Percentiles rank a stretch among this genome's conserved stretches.
Conservation (phyloP, 2,329 filamentous ascomycete species). For the Fusarium caatingaense region DNA sequence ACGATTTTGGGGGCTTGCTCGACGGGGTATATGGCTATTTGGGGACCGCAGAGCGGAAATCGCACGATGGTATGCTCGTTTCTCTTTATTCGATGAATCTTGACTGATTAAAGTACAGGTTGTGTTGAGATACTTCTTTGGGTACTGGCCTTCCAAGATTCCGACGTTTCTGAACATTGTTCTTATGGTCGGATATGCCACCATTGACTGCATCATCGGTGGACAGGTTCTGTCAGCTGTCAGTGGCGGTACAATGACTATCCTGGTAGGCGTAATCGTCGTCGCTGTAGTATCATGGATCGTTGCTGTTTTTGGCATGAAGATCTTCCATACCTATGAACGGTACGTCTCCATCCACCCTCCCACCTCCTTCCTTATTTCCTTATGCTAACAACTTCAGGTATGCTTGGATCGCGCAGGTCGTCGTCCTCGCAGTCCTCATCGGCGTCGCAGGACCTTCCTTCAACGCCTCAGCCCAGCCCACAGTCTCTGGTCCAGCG, state of each 20-base stretch:
- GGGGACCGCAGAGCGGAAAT: slow-evolving; percentile 78
- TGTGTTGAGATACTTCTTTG: slow-evolving; percentile 81
- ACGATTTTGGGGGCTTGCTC: slow-evolving; percentile 78
- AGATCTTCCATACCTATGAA: slow-evolving; percentile 77
- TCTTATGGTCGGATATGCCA: slow-evolving; percentile 79
- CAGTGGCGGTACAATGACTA: slow-evolving; percentile 72
- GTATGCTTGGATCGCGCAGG: slow-evolving; percentile 70
- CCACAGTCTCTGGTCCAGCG: slow-evolving; percentile 69
- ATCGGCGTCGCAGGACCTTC: slow-evolving; percentile 72
- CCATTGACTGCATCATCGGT: slow-evolving; percentile 83
- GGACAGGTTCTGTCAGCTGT: slow-evolving; percentile 82
- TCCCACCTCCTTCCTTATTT: neutral
- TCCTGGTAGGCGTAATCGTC: slow-evolving; percentile 79
- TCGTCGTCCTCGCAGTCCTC: slow-evolving; percentile 77
- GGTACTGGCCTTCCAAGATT: slow-evolving; percentile 63
- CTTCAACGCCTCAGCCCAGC: slow-evolving; percentile 73
- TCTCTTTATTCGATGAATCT: neutral
- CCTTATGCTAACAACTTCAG: slow-evolving; percentile 18
- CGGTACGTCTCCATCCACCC: slow-evolving; percentile 43
- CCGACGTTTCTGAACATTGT: slow-evolving; percentile 57
- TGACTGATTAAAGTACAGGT: slow-evolving; percentile 51
- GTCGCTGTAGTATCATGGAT: slow-evolving; percentile 78
- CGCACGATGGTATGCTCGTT: slow-evolving; percentile 72
- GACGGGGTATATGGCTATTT: slow-evolving; percentile 81
- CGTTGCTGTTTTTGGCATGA: slow-evolving; percentile 71